Evolutionary conservation across 1,284 basidiomycete species (phyloP).

Genomic region (Ustilago tritici): DNA sequence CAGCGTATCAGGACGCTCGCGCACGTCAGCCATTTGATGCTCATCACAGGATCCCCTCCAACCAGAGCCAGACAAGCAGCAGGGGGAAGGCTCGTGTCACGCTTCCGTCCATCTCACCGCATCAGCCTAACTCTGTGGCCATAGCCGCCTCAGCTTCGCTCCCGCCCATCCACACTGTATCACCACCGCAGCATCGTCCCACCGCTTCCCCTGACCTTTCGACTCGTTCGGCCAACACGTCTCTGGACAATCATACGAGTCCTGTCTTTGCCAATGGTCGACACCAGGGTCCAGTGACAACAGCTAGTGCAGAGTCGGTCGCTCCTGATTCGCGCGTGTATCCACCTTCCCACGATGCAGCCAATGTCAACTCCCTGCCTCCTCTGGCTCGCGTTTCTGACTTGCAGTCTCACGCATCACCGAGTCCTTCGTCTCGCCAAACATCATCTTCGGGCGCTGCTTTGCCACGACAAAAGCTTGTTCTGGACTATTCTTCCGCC

Average conservation of each 20-base stretch:
- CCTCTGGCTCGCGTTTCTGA: background rate
- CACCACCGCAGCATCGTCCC: conserved; percentile 13
- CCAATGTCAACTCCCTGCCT: background rate
- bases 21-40: conserved; percentile 25
- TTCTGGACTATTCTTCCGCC: conserved; percentile 34
- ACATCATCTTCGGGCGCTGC: conserved; percentile 18
- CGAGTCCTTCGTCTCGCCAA: conserved; percentile 14
- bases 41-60: conserved; percentile 40
- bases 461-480: conserved; percentile 33
- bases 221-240: conserved; percentile 25
- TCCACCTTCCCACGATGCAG: background rate
- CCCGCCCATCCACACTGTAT: conserved; percentile 19
- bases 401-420: conserved; percentile 3
- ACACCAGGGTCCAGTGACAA: background rate
- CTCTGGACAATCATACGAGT: conserved; percentile 22
- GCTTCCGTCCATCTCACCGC: conserved; percentile 34
- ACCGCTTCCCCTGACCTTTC: conserved; percentile 18
- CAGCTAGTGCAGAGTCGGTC: background rate
- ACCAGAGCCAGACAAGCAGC: conserved; percentile 37
- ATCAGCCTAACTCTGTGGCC: conserved; percentile 24
- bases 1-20: conserved; percentile 24
- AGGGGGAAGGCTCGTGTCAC: conserved; percentile 30
- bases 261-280: conserved; percentile 9
- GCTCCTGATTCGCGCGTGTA: conserved; percentile 3
- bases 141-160: conserved; percentile 36